Evolutionary conservation across 352 stramenopile genomes (phyloP), one percentile per base, ranked within the genome.

Genomic region (Chrysophaeum taylorii): DNA sequence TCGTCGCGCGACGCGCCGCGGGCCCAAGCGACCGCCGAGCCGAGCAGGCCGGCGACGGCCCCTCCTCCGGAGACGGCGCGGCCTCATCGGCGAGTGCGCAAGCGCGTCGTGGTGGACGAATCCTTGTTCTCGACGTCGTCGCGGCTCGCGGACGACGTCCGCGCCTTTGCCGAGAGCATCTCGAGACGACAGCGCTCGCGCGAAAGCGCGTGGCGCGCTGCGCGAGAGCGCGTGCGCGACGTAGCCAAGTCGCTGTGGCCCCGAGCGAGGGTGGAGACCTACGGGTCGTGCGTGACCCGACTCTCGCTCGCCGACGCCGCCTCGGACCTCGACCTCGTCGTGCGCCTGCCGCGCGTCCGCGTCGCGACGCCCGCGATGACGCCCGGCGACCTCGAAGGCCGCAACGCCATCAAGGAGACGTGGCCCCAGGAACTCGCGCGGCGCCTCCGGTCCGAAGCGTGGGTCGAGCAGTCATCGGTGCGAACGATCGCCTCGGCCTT

Each of bases 381-480:
- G 15, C 88, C 89, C 33, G 90, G 90, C 7, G 85, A 92, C 27
- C 70, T 96, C 48, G 90, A 96, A 84, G 90, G 90, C n/a, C 83
- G 90, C 35, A 96, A 96, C 70, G 90, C 90, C 15, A 95, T 96
- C 72, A 96, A 96, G 70, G 89, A 95, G 64, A 93, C 88, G 5
- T 96, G 89, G 90, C 90, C 95, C 73, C 90, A 96, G 70, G 92
- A 96, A 45, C 81, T 96, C 2, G 87, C 88, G 18, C 83, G 89
- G 12, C 92, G 92, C 57, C 78, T 96, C 21, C 84, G 85, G 2
- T 82, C 87, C 75, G 87, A 93, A 64, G 82, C 86, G 1, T 96
- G 90, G 90, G 88, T 95, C 45, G 82, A 93, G 27, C 81, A 80
- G 14, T 86, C 94, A 67, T 92, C 87, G 35, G 88, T 96, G 37